A percentile compares a stretch with the other conserved stretches of the same genome.
phyloP scores from a whole-genome alignment of 2,329 filamentous ascomycete genomes.

The Fusarium palustre region DNA sequence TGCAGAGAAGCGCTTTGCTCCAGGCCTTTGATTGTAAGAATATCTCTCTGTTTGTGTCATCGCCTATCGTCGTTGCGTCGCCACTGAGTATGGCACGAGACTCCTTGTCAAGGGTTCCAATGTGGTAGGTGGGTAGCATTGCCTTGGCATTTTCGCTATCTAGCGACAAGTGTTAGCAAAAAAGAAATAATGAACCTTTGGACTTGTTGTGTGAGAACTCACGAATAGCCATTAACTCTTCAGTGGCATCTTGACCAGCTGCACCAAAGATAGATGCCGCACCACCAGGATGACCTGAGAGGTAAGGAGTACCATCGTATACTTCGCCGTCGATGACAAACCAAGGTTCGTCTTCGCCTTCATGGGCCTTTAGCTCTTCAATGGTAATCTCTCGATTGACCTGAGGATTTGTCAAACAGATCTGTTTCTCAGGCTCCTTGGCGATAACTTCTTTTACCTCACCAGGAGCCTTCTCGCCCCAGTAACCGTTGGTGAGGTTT shows the following conservation, averaged over 20 bases:
- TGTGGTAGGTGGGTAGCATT: conserved; percentile 89
- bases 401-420: conserved; percentile 80
- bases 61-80: conserved; percentile 50
- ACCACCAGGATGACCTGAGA: conserved; percentile 87
- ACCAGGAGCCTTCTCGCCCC: conserved; percentile 78
- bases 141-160: conserved; percentile 91
- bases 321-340: conserved; percentile 91
- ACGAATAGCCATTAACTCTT: conserved; percentile 95
- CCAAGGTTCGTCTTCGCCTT: conserved; percentile 76
- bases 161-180: conserved; percentile 54
- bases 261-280: conserved; percentile 85
- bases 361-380: conserved; percentile 78
- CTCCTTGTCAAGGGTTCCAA: conserved; percentile 77
- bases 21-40: conserved; percentile 81
- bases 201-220: conserved; percentile 54
- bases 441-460: conserved; percentile 57
- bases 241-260: conserved; percentile 83
- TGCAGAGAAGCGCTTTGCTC: conserved; percentile 77
- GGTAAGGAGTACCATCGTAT: conserved; percentile 84
- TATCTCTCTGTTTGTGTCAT: conserved; percentile 60
- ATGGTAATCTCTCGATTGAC: conserved; percentile 73
- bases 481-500: conserved; percentile 82
- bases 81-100: conserved; percentile 66
- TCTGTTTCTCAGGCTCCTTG: conserved; percentile 69
- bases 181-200: neutral